Conservation (phyloP, 345 rosid genomes). For the Eucalyptus sideroxylon region DNA sequence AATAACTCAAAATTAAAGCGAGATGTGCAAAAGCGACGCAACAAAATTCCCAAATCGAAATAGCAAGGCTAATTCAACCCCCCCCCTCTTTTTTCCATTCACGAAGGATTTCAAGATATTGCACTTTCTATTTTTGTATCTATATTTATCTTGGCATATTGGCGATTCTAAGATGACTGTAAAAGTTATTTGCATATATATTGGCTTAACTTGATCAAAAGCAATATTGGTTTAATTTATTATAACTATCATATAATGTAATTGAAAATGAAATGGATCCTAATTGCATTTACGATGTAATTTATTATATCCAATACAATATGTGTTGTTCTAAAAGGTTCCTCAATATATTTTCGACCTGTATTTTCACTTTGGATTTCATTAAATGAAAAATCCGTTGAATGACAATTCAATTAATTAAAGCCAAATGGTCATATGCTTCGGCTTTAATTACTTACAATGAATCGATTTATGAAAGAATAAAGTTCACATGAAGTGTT, state of each 20-base stretch:
- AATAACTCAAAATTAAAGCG: neutral
- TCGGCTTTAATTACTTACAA: neutral
- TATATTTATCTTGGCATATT: neutral
- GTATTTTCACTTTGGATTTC: neutral
- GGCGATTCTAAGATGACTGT: neutral
- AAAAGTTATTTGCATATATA: neutral
- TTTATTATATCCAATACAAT: neutral
- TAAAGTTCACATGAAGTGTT: neutral
- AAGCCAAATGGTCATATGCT: neutral
- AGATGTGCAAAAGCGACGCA: neutral
- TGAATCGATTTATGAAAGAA: neutral
- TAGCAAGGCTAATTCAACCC: neutral
- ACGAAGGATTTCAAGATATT: neutral
- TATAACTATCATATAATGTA: no score
- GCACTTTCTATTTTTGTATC: neutral
- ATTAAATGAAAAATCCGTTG: neutral
- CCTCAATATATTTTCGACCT: neutral
- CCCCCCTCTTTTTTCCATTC: neutral
- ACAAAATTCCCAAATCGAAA: neutral
- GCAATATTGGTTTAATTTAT: no score
- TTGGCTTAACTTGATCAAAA: neutral
- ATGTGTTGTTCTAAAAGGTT: neutral
- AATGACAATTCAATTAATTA: neutral
- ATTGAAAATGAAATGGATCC: neutral
- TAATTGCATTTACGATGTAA: neutral